phyloP scores from a whole-genome alignment of 78 protist genomes.

The Diacronema lutheri region DNA sequence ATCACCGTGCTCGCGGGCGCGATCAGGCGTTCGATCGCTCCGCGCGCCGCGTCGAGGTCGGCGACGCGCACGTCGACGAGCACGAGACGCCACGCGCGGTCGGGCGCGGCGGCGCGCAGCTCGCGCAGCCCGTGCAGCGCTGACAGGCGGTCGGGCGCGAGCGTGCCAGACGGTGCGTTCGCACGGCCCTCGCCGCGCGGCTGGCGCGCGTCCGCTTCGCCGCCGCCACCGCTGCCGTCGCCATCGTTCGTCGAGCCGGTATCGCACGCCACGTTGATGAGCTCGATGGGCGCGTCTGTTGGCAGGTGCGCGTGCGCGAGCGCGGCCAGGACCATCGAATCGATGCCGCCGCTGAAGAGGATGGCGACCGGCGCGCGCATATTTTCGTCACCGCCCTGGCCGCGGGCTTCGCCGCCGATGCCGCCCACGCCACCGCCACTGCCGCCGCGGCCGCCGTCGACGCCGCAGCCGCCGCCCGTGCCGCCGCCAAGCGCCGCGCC shows the following conservation, averaged over 20 bases:
- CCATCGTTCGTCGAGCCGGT: too few species aligned
- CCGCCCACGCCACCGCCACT: too few species aligned
- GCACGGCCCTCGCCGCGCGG: constrained; percentile 58
- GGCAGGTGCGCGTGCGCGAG: constrained; percentile 17
- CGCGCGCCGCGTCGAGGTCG: constrained; percentile 2
- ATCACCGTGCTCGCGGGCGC: constrained; percentile 61
- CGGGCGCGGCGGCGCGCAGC: background rate
- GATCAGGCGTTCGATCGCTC: constrained; percentile 12
- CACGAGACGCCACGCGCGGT: background rate
- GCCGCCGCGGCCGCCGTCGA: too few species aligned
- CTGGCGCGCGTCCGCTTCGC: too few species aligned
- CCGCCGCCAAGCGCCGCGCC: too few species aligned
- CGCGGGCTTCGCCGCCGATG: background rate
- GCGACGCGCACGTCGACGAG: background rate
- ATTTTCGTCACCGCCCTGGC: background rate
- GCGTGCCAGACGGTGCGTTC: background rate
- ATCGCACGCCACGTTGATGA: constrained; percentile 77
- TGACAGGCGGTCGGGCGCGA: constrained; percentile 63
- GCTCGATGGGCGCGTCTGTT: constrained; percentile 59
- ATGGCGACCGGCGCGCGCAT: background rate
- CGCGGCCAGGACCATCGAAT: constrained; percentile 29
- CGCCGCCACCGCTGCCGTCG: too few species aligned
- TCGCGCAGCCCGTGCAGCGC: constrained; percentile 4
- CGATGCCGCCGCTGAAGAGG: constrained; percentile 27
- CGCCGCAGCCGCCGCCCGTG: too few species aligned